Conservation (phyloP, 2,329 filamentous ascomycete species). For the Colletotrichum sp. region DNA sequence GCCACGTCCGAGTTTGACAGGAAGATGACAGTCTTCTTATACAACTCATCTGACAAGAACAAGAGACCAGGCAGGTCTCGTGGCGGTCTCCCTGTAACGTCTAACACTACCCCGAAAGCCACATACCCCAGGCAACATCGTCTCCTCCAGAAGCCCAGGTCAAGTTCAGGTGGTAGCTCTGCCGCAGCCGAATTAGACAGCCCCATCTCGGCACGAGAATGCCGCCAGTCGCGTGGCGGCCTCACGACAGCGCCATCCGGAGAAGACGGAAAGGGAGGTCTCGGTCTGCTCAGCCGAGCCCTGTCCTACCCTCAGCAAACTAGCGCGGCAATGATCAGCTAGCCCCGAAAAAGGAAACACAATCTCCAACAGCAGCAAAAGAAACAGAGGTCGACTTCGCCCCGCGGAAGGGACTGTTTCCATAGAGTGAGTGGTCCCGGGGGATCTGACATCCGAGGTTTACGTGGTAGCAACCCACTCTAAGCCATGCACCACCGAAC, state of each 20-base stretch:
- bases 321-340: neutral
- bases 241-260: neutral
- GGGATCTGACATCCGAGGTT: slow-evolving; percentile 14
- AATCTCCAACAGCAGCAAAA: neutral
- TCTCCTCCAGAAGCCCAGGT: neutral
- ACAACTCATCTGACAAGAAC: neutral
- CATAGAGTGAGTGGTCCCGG: neutral
- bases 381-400: neutral
- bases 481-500: neutral
- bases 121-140: neutral
- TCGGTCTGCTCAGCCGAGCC: neutral
- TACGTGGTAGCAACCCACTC: neutral
- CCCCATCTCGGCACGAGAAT: neutral
- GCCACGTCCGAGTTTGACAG: fast-evolving
- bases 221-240: neutral
- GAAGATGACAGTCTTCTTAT: neutral
- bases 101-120: neutral
- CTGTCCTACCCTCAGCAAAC: neutral
- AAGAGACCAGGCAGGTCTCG: neutral
- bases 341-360: neutral
- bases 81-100: neutral
- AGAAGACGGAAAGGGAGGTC: neutral
- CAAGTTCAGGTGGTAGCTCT: neutral
- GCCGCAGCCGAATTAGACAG: neutral
- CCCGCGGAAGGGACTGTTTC: neutral